Percentiles rank a stretch among this genome's conserved stretches.
These are phyloP conservation scores for Cruciata laevipes DNA, from an alignment of 257 asterid species.

Conservation along the genomic window DNA sequence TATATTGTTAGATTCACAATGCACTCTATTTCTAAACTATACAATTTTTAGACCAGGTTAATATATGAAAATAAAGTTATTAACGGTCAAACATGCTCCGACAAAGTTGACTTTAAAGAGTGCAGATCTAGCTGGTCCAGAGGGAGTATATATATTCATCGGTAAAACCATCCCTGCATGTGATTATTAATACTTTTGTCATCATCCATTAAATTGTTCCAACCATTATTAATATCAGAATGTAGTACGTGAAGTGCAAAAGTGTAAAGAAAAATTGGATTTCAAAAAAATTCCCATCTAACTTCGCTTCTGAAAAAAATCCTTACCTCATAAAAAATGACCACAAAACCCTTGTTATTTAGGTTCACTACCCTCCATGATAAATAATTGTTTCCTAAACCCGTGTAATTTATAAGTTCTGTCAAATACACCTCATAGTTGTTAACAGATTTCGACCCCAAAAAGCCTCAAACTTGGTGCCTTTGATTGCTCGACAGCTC, in stretches of 20 bases:
- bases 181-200: neutral
- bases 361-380: neutral
- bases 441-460: constrained; percentile 20
- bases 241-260: neutral
- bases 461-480: constrained; percentile 16
- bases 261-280: neutral
- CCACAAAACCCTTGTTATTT: neutral
- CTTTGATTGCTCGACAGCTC: neutral
- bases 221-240: no score
- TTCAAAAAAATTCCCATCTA: neutral
- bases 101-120: no score
- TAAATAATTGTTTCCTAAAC: no score
- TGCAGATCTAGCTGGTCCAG: no score
- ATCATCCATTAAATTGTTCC: neutral
- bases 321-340: neutral
- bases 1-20: no score
- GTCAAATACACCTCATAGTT: no score
- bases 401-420: no score
- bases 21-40: no score
- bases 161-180: neutral
- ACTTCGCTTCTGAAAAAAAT: neutral
- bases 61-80: no score
- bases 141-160: no score
- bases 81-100: no score
- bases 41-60: no score